Conservation (phyloP, 1,284 basidiomycete genomes). For the Irpex lacteus region DNA sequence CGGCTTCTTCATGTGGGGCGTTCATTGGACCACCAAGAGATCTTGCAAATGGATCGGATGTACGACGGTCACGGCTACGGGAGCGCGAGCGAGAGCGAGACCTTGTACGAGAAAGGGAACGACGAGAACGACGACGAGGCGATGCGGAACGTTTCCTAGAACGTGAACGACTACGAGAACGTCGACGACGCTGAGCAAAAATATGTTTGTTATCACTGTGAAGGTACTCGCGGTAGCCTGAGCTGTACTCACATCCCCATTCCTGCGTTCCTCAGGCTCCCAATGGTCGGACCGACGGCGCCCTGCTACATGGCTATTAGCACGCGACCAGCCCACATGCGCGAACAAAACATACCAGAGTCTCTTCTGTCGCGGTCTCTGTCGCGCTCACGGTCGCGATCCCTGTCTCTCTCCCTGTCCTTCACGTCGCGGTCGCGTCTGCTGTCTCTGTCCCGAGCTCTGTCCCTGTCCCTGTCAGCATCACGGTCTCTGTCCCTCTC, state of each 20-base stretch:
- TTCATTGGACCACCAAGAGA: conserved; percentile 91
- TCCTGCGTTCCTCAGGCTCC: conserved; percentile 72
- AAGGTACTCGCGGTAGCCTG: conserved; percentile 37
- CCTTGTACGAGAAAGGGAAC: conserved; percentile 53
- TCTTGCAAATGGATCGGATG: conserved; percentile 64
- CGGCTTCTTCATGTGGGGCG: conserved; percentile 84
- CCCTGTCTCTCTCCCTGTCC: conserved; percentile 30
- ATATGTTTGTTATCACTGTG: conserved; percentile 8
- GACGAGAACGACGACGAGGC: conserved; percentile 56
- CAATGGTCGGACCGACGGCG: conserved; percentile 64
- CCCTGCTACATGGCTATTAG: conserved; percentile 28
- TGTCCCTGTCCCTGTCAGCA: conserved; percentile 42
- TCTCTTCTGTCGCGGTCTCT: conserved; percentile 45
- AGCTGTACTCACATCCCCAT: conserved; percentile 50
- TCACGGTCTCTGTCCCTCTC: conserved; percentile 40
- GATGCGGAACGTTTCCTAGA: conserved; percentile 67
- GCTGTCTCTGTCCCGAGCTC: conserved; percentile 45
- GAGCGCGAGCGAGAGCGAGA: conserved; percentile 60
- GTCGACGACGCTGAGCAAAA: conserved; percentile 41
- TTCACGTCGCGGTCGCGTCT: conserved; percentile 42
- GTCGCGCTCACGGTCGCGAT: conserved; percentile 31
- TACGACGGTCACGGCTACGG: conserved; percentile 59
- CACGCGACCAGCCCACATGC: conserved; percentile 6
- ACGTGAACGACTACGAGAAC: conserved; percentile 58
- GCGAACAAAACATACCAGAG: conserved; percentile 40